These are phyloP conservation scores for Starmerella floris DNA, from an alignment of 805 yeast genomes.

Conservation along the genomic window DNA sequence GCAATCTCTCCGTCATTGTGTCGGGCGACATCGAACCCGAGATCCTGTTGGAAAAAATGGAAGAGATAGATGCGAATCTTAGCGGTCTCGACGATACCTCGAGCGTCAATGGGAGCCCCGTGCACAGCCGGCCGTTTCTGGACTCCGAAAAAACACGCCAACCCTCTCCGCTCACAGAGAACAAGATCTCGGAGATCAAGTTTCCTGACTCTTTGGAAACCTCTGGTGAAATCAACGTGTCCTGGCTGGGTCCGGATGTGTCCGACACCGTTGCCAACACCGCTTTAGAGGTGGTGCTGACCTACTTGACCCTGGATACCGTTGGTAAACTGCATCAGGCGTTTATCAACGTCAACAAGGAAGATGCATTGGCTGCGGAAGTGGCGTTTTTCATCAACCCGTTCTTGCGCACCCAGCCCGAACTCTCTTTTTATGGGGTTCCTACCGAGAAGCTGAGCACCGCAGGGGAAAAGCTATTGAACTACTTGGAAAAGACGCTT, in stretches of 20 bases:
- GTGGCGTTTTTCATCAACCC: conserved; percentile 62
- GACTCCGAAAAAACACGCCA: conserved; percentile 36
- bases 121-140: conserved; percentile 59
- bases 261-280: conserved; percentile 39
- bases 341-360: conserved; percentile 58
- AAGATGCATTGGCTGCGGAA: conserved; percentile 60
- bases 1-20: conserved; percentile 67
- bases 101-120: not conserved
- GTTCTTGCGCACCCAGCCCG: conserved; percentile 47
- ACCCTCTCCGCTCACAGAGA: conserved; percentile 32
- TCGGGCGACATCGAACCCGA: conserved; percentile 74
- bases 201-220: conserved; percentile 87
- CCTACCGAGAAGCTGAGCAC: conserved; percentile 50
- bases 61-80: conserved; percentile 40
- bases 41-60: conserved; percentile 51
- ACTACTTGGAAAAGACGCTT: conserved; percentile 34
- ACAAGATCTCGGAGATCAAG: conserved; percentile 40
- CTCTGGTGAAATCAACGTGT: conserved; percentile 56
- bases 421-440: conserved; percentile 50
- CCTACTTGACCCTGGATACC: conserved; percentile 64
- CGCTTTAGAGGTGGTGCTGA: conserved; percentile 59
- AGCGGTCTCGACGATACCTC: conserved; percentile 25
- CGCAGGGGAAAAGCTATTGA: conserved; percentile 40
- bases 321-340: conserved; percentile 58
- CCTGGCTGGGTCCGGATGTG: conserved; percentile 73